Conservation (phyloP, 805 yeast species). For the Saccharomycopsis guyanensis region DNA sequence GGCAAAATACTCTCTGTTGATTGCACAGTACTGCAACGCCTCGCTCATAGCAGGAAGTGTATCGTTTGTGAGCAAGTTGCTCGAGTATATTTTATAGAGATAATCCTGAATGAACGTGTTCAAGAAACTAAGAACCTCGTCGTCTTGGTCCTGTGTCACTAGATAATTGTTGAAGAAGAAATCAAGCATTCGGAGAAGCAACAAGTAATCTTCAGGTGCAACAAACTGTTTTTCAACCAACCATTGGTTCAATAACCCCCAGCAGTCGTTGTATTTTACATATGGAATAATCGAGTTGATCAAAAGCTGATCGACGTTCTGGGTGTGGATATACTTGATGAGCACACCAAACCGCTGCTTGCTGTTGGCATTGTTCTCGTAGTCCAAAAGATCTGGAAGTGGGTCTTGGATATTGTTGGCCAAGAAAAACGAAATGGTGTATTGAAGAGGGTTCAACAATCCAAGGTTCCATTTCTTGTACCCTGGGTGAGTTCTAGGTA, state of each 20-base stretch:
- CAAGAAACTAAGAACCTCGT: conserved; percentile 10
- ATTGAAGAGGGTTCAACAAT: conserved; percentile 11
- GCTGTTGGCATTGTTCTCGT: conserved; percentile 3
- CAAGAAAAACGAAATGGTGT: conserved; percentile 5
- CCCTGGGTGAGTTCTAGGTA: conserved; percentile 2
- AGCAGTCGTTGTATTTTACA: conserved; percentile 13
- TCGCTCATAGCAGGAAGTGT: conserved; percentile 18
- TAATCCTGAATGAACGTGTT: conserved; percentile 12
- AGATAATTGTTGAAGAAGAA: conserved; percentile 19
- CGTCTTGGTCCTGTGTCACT: conserved; percentile 13
- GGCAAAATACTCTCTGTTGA: conserved; percentile 13
- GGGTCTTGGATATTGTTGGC: not conserved
- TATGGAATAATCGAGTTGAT: conserved; percentile 14
- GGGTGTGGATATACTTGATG: conserved; percentile 5
- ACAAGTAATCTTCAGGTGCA: conserved; percentile 7
- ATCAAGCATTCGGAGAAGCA: conserved; percentile 14
- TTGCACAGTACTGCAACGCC: conserved; percentile 15
- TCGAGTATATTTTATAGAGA: conserved; percentile 14
- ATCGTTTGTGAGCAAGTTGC: conserved; percentile 8
- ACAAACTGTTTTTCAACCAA: conserved; percentile 4
- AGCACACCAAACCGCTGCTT: conserved; percentile 8
- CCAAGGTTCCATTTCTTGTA: conserved; percentile 13
- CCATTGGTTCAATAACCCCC: conserved; percentile 18
- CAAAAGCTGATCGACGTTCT: conserved; percentile 12
- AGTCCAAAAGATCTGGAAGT: conserved; percentile 13